phyloP scores from a whole-genome alignment of 2,329 filamentous ascomycete genomes.

The Fusarium torreyae region DNA sequence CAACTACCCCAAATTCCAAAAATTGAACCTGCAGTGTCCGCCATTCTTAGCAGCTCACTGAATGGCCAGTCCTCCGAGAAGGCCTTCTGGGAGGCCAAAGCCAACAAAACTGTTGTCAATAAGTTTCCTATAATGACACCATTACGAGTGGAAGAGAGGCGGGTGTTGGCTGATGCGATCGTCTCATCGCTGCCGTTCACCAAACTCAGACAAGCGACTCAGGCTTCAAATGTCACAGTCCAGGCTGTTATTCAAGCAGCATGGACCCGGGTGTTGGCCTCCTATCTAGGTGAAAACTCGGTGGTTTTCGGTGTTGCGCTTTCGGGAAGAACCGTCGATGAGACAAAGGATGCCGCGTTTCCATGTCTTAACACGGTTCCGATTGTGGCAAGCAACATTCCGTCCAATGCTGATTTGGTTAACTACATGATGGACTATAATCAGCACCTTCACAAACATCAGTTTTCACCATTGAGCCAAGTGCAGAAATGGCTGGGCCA shows the following conservation, averaged over 20 bases:
- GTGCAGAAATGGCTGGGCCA: slow-evolving; percentile 81
- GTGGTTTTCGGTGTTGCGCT: slow-evolving; percentile 87
- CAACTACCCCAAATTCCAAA: slow-evolving; percentile 21
- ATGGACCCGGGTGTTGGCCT: slow-evolving; percentile 82
- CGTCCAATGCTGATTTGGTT: slow-evolving; percentile 71
- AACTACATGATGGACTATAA: slow-evolving; percentile 76
- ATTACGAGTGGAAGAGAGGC: slow-evolving; percentile 58
- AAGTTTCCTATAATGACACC: slow-evolving; percentile 85
- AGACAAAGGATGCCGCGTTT: slow-evolving; percentile 74
- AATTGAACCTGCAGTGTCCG: slow-evolving; percentile 57
- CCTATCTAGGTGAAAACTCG: slow-evolving; percentile 81
- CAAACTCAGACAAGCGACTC: slow-evolving; percentile 70
- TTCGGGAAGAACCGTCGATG: slow-evolving; percentile 77
- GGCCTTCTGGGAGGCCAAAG: slow-evolving; percentile 75
- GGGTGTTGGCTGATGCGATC: slow-evolving; percentile 54
- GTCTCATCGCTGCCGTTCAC: slow-evolving; percentile 58
- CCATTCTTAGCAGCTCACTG: slow-evolving; percentile 58
- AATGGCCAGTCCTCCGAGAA: slow-evolving; percentile 55
- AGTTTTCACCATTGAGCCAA: slow-evolving; percentile 78
- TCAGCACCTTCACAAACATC: slow-evolving; percentile 75
- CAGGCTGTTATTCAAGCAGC: slow-evolving; percentile 83
- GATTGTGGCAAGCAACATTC: slow-evolving; percentile 70
- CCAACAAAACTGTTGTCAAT: slow-evolving; percentile 70
- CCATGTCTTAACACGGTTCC: slow-evolving; percentile 89
- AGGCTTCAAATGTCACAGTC: slow-evolving; percentile 74